These are phyloP conservation scores for Cyclotella sp. DNA, from an alignment of 108 stramenopile genomes.

Conservation along the genomic window DNA sequence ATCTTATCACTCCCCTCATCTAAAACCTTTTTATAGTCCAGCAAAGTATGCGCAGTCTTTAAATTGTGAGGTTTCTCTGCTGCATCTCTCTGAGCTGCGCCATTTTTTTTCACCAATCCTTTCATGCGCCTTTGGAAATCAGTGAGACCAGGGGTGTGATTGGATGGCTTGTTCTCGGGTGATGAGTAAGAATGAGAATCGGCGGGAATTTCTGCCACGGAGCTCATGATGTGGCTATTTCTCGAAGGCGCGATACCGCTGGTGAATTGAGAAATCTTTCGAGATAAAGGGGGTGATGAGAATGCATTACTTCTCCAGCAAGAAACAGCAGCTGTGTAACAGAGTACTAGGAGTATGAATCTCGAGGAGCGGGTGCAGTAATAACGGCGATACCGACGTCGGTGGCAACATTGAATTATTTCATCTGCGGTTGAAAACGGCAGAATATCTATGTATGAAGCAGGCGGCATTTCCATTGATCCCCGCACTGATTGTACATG, in stretches of 20 bases:
- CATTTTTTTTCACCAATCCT: constrained; percentile 36
- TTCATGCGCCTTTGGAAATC: constrained; percentile 47
- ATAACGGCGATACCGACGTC: too few species aligned
- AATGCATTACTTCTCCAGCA: constrained; percentile 22
- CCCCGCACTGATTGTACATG: too few species aligned
- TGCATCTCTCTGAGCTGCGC: neutral
- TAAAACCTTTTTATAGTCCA: constrained; percentile 66
- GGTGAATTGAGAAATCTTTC: neutral
- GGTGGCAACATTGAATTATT: too few species aligned
- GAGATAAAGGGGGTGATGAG: constrained; percentile 7
- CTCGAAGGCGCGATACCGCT: neutral
- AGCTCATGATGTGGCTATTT: constrained; percentile 17
- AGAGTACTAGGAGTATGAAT: neutral
- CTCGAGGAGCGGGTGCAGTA: neutral
- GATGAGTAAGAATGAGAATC: neutral
- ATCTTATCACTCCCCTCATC: constrained; percentile 55
- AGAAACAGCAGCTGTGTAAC: neutral
- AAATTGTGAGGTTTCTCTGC: constrained; percentile 51
- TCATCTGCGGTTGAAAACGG: too few species aligned
- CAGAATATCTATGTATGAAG: too few species aligned
- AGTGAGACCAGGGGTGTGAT: constrained; percentile 6
- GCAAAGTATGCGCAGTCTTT: constrained; percentile 48
- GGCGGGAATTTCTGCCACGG: constrained; percentile 30
- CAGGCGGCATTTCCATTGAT: too few species aligned
- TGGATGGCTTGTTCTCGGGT: neutral